phyloP scores from a whole-genome alignment of 2,329 filamentous ascomycete species.

The Sporothrix luriei region DNA sequence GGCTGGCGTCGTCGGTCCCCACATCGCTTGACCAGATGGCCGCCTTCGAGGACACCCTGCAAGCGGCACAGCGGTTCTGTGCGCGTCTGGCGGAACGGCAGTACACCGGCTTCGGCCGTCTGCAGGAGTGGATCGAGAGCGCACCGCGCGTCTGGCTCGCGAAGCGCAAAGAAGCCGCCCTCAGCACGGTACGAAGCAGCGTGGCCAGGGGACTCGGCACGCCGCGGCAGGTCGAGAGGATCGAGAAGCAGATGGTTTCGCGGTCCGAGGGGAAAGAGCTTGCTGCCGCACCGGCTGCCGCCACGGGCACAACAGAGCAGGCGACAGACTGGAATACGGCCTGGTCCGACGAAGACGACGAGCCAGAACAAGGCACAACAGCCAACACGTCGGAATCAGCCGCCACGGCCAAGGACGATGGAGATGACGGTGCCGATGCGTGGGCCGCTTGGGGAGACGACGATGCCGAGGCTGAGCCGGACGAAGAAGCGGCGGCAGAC shows the following conservation, averaged over 20 bases:
- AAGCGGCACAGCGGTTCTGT: constrained; percentile 66
- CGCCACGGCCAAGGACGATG: constrained; percentile 21
- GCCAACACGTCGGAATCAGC: not conserved
- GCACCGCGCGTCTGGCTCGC: constrained; percentile 83
- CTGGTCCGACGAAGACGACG: constrained; percentile 69
- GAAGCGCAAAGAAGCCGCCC: constrained; percentile 76
- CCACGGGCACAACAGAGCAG: constrained; percentile 48
- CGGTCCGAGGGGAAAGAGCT: constrained; percentile 67
- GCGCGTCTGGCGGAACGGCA: constrained; percentile 61
- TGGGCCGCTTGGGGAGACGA: constrained; percentile 44
- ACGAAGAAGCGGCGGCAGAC: constrained; percentile 37
- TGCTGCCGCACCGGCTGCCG: constrained; percentile 50
- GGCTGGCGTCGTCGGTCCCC: constrained; percentile 77
- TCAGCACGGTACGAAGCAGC: constrained; percentile 72
- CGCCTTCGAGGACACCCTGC: constrained; percentile 71
- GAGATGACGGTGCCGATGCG: constrained; percentile 45
- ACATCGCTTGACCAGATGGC: constrained; percentile 70
- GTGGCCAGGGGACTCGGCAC: constrained; percentile 66
- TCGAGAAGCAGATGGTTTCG: constrained; percentile 80
- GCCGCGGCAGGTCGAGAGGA: constrained; percentile 72
- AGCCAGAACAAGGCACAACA: not conserved
- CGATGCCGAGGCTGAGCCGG: constrained; percentile 41
- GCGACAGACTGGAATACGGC: constrained; percentile 73
- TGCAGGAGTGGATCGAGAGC: constrained; percentile 78
- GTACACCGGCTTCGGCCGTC: constrained; percentile 63